Percentiles rank a stretch among this genome's conserved stretches.
These are phyloP conservation scores for Cryptomeria japonica DNA, from an alignment of 75 land plant genomes.

Conservation along the genomic window DNA sequence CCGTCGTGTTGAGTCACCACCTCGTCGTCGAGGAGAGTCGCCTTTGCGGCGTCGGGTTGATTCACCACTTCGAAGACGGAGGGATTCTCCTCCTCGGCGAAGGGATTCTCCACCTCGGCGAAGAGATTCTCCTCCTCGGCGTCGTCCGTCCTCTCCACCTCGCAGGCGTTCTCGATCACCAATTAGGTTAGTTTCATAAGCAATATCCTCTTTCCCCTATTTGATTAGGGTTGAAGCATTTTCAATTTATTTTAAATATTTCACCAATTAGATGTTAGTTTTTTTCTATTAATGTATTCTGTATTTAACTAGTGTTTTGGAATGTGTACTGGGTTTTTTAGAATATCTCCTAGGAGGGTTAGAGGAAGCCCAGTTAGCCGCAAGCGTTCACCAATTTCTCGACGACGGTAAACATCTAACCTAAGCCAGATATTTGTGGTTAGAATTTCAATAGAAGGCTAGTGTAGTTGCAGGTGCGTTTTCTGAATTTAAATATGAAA, in stretches of 20 bases:
- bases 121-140: conserved; percentile 38
- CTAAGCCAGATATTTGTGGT: not conserved
- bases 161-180: conserved; percentile 95
- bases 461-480: not conserved
- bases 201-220: not conserved
- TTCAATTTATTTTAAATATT: not conserved
- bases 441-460: not conserved
- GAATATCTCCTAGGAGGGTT: conserved; percentile 63
- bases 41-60: conserved; percentile 69
- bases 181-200: conserved; percentile 40
- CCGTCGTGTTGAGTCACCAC: conserved; percentile 52
- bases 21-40: conserved; percentile 75
- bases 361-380: conserved; percentile 81
- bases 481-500: not conserved
- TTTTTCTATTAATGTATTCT: not conserved
- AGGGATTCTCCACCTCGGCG: conserved; percentile 53
- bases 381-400: conserved; percentile 65
- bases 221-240: not conserved
- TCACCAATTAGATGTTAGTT: not conserved
- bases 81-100: conserved; percentile 30
- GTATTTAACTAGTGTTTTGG: not conserved
- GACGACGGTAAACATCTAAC: conserved; percentile 58
- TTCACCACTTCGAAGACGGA: conserved; percentile 39
- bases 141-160: conserved; percentile 58
- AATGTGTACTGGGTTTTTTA: not conserved